Evolutionary conservation across 2,329 filamentous ascomycete species (phyloP), one percentile per base, ranked within the genome.

Genomic region (Sclerotinia minor): DNA sequence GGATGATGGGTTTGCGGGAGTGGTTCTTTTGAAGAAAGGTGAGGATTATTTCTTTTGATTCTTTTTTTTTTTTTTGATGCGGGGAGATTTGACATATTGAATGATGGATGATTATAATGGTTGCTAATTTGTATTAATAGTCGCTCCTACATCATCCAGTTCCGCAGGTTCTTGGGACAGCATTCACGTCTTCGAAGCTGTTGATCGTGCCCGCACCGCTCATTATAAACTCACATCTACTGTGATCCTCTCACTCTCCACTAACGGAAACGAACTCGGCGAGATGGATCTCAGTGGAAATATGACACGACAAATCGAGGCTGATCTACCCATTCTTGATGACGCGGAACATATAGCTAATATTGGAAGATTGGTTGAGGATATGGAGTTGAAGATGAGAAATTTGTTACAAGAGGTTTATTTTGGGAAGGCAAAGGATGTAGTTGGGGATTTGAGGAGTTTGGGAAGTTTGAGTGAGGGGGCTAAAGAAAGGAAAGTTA

Each of bases 371-470:
- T 84, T 99, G 77, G 94, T 99, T 64, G 95, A 99, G 83, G 95
- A 99, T 79, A 98, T 99, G 95, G 95, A 99, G 82, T 87, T 97
- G 78, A 97, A 97, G 85, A 98, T 99, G 95, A 88, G 95, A 72
- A 99, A 99, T 80, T 80, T 98, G 79, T 83, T 99, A 78, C 94
- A 99, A 83, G 95, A 99, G 81, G 95, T 99, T 61, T 99, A 99
- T 82, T 99, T 99, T 81, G 95, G 95, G 78, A 99, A 99, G 84
- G 94, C 95, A 67, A 97, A 96, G 85, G 95, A 99, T 80, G 93
- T 99, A 3, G 94, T 99, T 4, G 95, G 94, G 67, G 94, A 99
- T 79, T 81, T 99, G 80, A 86, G 95, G 78, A 98, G 94, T 80
- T 85, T 96, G 72, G 88, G 88, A 64, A 89, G 90, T 71, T 81